Base-by-base conservation (phyloP, 176 grass and related monocot species). In the Thalia dealbata region DNA sequence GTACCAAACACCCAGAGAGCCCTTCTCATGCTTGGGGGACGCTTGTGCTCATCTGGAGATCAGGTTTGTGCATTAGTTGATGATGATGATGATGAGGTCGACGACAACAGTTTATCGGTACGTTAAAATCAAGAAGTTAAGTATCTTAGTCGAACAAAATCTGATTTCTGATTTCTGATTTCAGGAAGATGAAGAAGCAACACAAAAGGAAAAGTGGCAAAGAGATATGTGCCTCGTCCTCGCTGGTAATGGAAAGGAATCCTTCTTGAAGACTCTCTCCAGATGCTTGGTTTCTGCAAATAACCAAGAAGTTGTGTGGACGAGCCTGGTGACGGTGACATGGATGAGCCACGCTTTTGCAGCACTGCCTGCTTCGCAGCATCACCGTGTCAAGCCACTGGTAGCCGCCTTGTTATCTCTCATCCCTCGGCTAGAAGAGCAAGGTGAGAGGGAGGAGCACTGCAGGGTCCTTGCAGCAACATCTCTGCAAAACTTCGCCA, bases 311-410 rank as follows among this genome's bases (percentile, higher is more conserved):
- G 67, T 88, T 32, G 85, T 45, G 30, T 52, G 54, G 22, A 56
- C 83, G 22, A 79, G 83, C 80, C 80, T 88, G 62, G 73, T 83
- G 13, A 86, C 78, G 23, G 78, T 77, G 6, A 80, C 24, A 45
- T 88, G 89, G 85, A 81, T 88, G 67, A 86, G 83, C 86, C 78
- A 35, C 3, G 75, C 83, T 27, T 75, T 91, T 26, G 61, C 43
- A 43, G 70, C 78, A 9, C 19, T 30, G 3, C 73, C 75, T 73
- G 61, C 72, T 29, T 0, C 51, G 48, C 81, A 74, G 62, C 21
- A 78, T 73, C 81, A 78, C n/a, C n/a, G n/a, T 48, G 16, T 25
- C 3, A 38, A 38, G 29, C 64, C 16, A 67, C 78, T 88, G n/a
- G n/a, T n/a, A n/a, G 70, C 78, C 9, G 80, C 81, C 50, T 92